These are phyloP conservation scores for Tylopilus rubrobrunneus DNA, from an alignment of 768 basidiomycete species.

Conservation along the genomic window DNA sequence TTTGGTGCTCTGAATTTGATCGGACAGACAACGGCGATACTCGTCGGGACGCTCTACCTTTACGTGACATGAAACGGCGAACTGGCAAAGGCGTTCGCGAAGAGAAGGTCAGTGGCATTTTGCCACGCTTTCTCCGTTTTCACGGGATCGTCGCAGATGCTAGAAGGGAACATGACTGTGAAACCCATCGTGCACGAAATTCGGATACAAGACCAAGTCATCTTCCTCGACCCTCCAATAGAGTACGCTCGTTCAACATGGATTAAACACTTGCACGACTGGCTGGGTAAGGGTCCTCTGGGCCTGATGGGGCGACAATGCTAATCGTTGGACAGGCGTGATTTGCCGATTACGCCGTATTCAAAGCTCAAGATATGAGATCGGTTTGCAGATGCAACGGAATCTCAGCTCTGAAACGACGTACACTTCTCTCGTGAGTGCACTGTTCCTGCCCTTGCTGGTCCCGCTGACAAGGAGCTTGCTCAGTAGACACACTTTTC, in stretches of 20 bases:
- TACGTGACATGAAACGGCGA: constrained; percentile 62
- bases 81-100: constrained; percentile 70
- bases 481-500: constrained; percentile 68
- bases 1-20: constrained; percentile 89
- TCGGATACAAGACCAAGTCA: constrained; percentile 97
- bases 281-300: constrained; percentile 56
- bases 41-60: constrained; percentile 46
- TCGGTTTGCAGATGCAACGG: constrained; percentile 88
- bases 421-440: constrained; percentile 76
- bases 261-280: constrained; percentile 86
- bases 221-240: constrained; percentile 97
- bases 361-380: constrained; percentile 95
- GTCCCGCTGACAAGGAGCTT: constrained; percentile 3
- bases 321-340: constrained; percentile 48
- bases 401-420: constrained; percentile 61
- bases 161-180: constrained; percentile 71
- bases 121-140: neutral
- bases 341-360: constrained; percentile 85
- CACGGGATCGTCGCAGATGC: constrained; percentile 40
- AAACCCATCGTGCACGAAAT: constrained; percentile 93
- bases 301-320: neutral
- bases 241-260: constrained; percentile 89
- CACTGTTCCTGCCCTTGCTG: neutral
- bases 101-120: constrained; percentile 57
- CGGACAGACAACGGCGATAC: constrained; percentile 64